Percentiles rank a stretch among this genome's conserved stretches.
Conservation (phyloP, 495 filamentous ascomycete genomes). For the Penicillium malachiteum region DNA sequence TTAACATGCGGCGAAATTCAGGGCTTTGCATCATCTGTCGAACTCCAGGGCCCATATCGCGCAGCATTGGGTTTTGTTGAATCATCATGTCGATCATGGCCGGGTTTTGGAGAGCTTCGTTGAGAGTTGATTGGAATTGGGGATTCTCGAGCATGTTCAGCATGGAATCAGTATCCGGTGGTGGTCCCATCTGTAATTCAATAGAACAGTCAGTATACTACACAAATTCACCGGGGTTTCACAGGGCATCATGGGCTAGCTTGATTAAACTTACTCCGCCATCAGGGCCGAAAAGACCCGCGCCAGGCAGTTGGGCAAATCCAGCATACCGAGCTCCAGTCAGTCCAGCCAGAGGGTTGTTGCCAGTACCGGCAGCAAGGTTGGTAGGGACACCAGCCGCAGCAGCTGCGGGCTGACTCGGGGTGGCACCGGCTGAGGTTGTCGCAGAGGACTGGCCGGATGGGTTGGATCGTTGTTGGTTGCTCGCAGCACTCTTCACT, state of each 20-base stretch:
- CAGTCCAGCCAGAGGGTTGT: constrained; percentile 84
- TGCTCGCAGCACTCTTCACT: constrained; percentile 93
- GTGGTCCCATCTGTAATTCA: constrained; percentile 76
- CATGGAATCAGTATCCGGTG: constrained; percentile 76
- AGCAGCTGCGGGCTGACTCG: constrained; percentile 43
- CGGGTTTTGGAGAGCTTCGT: constrained; percentile 93
- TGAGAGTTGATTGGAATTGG: constrained; percentile 75
- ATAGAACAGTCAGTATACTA: constrained; percentile 19
- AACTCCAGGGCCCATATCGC: constrained; percentile 75
- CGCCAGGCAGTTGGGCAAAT: constrained; percentile 81
- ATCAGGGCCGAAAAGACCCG: constrained; percentile 91
- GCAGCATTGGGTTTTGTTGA: constrained; percentile 81
- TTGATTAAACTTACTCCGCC: constrained; percentile 77
- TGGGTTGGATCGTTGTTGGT: constrained; percentile 62
- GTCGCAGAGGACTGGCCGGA: constrained; percentile 48
- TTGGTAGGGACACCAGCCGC: constrained; percentile 72
- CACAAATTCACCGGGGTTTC: background rate
- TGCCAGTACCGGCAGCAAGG: constrained; percentile 87
- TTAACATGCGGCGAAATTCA: constrained; percentile 89
- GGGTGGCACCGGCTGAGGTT: constrained; percentile 49
- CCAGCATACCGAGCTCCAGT: constrained; percentile 96
- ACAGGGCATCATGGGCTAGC: background rate
- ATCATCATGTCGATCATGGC: constrained; percentile 91
- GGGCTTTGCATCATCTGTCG: constrained; percentile 83
- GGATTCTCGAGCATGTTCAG: constrained; percentile 85